Evolutionary conservation across 768 basidiomycete species (phyloP), one percentile per base, ranked within the genome.

Genomic region (Hirschioporus abietinus): DNA sequence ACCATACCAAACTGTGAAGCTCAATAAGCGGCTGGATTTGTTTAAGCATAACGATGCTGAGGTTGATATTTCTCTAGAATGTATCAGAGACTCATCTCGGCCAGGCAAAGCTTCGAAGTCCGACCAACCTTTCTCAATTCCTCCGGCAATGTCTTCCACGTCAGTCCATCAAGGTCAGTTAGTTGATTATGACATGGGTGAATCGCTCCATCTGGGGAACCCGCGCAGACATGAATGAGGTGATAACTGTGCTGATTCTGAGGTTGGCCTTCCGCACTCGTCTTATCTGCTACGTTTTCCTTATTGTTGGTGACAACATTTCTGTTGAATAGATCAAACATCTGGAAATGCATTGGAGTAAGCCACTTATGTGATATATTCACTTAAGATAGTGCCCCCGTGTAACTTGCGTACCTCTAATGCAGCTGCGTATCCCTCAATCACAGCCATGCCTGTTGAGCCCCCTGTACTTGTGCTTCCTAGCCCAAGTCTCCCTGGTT

Each of bases 381-480:
- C 27, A 65, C 10, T 25, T 23, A 1, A 23, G 52, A 3, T 23
- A 58, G 57, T 4, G 30, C 35, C 35, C 18, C 35, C n/a, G n/a
- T 35, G 58, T 24, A 36, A 8, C 15, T 24, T 58, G 71, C 78
- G 65, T 64, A 90, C 90, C 81, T 92, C 90, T 25, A 91, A 75
- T 35, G 86, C 87, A 20, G 89, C 87, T 17, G 89, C 86, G 15
- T 90, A 74, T 8, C 87, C 91, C 66, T 92, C 91, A 7, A 92
- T 76, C 4, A 87, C 86, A 27, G 88, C 87, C 83, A 90, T 82
- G 0, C 89, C 89, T 30, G 74, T 74, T 8, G 73, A 71, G 0
- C 80, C 81, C 7, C 83, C 83, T 8, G 81, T 80, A 60, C 78
- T 80, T 0, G 85, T 85, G 66, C 80, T 76, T 2, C 89, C 89